Evolutionary conservation across 1,139 yeast genomes (phyloP).

Genomic region (Candida sp.): DNA sequence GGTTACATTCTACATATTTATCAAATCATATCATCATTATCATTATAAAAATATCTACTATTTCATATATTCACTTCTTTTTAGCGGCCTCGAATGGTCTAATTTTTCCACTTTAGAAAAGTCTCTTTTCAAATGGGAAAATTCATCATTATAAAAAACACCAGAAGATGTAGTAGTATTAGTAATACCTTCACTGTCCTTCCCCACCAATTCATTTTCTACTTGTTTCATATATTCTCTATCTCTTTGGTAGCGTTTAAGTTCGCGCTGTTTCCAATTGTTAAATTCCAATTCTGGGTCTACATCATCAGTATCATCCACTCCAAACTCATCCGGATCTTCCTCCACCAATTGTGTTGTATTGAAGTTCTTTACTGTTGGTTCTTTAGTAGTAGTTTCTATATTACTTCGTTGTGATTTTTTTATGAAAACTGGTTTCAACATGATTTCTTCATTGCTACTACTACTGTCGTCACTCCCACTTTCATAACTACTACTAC

Average conservation of each 20-base stretch:
- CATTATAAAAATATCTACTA: no score
- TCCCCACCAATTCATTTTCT: slow-evolving; percentile 6
- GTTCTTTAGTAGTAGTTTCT: not conserved
- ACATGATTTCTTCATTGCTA: slow-evolving; percentile 8
- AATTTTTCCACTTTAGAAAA: not conserved
- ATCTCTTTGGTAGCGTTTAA: slow-evolving; percentile 26
- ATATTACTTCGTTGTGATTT: slow-evolving; percentile 5
- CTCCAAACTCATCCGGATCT: slow-evolving; percentile 15
- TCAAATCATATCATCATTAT: no score
- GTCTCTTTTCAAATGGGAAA: not conserved
- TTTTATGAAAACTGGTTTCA: slow-evolving; percentile 13
- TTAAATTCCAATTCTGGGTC: slow-evolving; percentile 35
- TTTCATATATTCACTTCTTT: not conserved
- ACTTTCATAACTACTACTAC: slow-evolving; percentile 6
- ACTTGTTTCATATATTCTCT: slow-evolving; percentile 15
- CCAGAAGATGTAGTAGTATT: not conserved
- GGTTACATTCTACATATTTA: no score
- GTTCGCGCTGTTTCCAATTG: slow-evolving; percentile 36
- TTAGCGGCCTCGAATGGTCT: not conserved
- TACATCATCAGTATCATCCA: slow-evolving; percentile 38
- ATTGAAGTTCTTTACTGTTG: not conserved
- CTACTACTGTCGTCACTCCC: slow-evolving; percentile 2
- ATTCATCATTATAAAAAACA: slow-evolving; percentile 2
- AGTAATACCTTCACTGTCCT: slow-evolving; percentile 8
- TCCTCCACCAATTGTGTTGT: slow-evolving; percentile 6